Conservation (phyloP, 345 rosid genomes). For the Eucalyptus curtisii region DNA sequence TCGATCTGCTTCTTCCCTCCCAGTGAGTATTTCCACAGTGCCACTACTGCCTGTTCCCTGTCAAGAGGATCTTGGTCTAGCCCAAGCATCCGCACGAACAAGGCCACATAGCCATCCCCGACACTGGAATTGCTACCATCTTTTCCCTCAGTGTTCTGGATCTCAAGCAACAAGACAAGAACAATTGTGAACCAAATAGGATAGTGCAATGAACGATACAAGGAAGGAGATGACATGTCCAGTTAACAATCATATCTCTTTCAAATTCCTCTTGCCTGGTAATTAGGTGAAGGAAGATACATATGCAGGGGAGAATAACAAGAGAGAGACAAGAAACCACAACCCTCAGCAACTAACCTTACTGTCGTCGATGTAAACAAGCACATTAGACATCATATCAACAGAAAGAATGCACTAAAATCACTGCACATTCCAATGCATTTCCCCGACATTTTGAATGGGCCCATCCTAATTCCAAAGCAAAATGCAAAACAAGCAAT, state of each 20-base stretch:
- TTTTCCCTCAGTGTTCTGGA: constrained; percentile 26
- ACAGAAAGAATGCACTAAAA: not conserved
- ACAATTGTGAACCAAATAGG: not conserved
- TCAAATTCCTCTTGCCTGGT: not conserved
- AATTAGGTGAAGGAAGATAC: not conserved
- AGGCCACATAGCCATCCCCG: constrained; percentile 51
- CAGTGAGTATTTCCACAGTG: constrained; percentile 72
- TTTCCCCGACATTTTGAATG: not conserved
- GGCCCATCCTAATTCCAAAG: not conserved
- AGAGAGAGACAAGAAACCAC: not conserved
- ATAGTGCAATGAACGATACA: not conserved
- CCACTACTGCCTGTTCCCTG: constrained; percentile 67
- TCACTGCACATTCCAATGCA: not conserved
- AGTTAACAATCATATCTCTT: not conserved
- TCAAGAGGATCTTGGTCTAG: constrained; percentile 74
- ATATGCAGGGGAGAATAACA: not conserved
- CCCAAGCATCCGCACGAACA: constrained; percentile 89
- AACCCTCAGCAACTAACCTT: not conserved
- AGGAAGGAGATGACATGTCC: not conserved
- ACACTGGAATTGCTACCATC: constrained; percentile 23
- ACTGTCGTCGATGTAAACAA: not conserved
- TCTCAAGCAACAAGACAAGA: not conserved
- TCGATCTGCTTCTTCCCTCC: constrained; percentile 81
- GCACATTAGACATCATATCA: not conserved
- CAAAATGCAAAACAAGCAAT: not conserved